A percentile compares a stretch with the other conserved stretches of the same genome.
Conservation (phyloP, 345 rosid genomes). For the Populus euphratica region DNA sequence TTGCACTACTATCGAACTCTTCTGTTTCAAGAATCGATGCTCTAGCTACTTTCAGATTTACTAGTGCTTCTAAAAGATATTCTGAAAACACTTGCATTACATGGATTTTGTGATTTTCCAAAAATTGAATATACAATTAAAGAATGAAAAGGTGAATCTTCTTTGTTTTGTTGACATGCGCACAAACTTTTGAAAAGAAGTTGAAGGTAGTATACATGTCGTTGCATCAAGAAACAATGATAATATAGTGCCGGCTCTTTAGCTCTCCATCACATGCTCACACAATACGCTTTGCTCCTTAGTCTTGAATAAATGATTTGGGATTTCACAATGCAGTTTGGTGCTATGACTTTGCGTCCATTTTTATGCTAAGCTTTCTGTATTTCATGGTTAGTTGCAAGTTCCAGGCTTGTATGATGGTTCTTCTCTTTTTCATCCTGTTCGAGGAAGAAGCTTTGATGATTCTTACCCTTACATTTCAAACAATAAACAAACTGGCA, state of each 20-base stretch:
- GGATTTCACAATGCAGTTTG: not conserved
- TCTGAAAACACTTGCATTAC: not conserved
- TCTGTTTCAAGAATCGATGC: not conserved
- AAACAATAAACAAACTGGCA: slow-evolving; percentile 59
- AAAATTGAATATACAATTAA: not conserved
- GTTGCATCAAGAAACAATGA: not conserved
- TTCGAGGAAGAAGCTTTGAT: slow-evolving; percentile 74
- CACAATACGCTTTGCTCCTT: not conserved
- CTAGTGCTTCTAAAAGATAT: not conserved
- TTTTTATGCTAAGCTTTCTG: not conserved
- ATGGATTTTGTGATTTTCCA: not conserved
- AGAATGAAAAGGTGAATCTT: not conserved
- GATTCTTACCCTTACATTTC: slow-evolving; percentile 60
- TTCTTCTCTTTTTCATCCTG: slow-evolving; percentile 58
- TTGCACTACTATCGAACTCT: not conserved
- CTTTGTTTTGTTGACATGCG: not conserved
- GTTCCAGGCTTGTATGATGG: slow-evolving; percentile 54
- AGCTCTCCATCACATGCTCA: not conserved
- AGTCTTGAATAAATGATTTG: not conserved
- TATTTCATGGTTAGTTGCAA: slow-evolving; percentile 51
- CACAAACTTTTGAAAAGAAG: not conserved
- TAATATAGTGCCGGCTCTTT: not conserved
- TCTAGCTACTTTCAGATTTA: not conserved
- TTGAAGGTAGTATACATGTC: not conserved
- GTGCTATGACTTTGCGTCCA: not conserved